Percentiles rank a stretch among this genome's conserved stretches.
phyloP scores from a whole-genome alignment of 305 asterid species.

The Fraxinus ornus region DNA sequence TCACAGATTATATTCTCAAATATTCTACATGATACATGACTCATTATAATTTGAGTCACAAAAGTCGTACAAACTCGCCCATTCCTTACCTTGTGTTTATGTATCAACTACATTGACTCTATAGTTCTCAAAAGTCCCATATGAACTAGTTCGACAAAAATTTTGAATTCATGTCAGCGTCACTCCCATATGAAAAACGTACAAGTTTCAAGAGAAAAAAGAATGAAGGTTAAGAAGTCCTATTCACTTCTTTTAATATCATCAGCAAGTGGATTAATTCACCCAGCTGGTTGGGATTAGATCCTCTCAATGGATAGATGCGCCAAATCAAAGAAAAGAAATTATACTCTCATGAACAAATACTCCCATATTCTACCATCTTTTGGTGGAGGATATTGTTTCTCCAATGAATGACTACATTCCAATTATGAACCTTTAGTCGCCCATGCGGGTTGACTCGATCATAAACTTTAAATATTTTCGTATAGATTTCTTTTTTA shows the following conservation, averaged over 20 bases:
- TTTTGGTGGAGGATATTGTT: background rate
- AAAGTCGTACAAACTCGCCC: background rate
- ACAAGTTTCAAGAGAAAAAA: background rate
- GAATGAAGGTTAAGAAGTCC: background rate
- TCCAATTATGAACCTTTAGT: background rate
- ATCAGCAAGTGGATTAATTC: conserved; percentile 3
- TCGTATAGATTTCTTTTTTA: background rate
- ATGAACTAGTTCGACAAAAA: background rate
- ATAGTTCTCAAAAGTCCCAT: background rate
- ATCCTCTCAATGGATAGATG: background rate
- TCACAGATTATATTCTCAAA: background rate
- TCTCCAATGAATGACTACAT: background rate
- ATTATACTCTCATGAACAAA: background rate
- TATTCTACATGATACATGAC: background rate
- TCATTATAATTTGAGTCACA: background rate
- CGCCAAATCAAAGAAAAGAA: background rate
- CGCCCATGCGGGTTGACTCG: background rate
- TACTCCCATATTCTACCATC: background rate
- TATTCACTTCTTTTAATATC: background rate
- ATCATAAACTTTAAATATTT: background rate
- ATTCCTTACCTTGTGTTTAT: background rate
- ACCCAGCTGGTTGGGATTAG: conserved; percentile 4
- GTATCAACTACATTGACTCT: background rate
- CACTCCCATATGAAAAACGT: background rate
- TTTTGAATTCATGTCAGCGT: background rate